Conservation (phyloP, 2,329 filamentous ascomycete genomes). For the Aspergillus melleus region DNA sequence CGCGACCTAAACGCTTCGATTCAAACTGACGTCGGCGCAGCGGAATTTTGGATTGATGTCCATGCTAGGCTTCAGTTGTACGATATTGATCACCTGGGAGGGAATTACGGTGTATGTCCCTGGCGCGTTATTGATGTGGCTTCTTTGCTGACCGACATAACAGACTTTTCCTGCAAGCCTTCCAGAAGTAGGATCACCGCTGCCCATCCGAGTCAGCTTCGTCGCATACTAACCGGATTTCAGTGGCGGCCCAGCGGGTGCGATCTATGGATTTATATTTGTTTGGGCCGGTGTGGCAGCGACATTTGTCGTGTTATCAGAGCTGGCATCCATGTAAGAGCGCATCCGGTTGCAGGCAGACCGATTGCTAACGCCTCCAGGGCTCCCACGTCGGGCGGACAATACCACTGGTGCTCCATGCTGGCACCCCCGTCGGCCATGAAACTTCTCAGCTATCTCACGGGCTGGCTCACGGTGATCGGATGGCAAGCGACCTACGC, state of each 20-base stretch:
- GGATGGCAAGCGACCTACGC: conserved; percentile 48
- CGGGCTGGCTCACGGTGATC: conserved; percentile 43
- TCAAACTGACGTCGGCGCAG: conserved; percentile 18
- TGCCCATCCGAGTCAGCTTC: neutral
- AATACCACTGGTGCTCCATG: conserved; percentile 45
- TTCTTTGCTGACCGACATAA: neutral
- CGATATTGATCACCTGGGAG: conserved; percentile 44
- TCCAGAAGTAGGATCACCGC: conserved; percentile 19
- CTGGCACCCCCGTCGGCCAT: conserved; percentile 37
- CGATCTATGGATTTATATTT: conserved; percentile 35
- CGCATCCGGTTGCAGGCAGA: neutral
- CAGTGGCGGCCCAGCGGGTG: conserved; percentile 35
- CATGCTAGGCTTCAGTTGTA: conserved; percentile 42
- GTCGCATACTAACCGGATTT: conserved; percentile 1
- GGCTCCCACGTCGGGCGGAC: conserved; percentile 25
- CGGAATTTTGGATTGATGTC: conserved; percentile 43
- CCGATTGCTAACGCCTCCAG: neutral
- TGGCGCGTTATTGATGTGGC: neutral
- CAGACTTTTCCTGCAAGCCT: conserved; percentile 22
- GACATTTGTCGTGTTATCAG: conserved; percentile 29
- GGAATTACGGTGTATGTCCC: conserved; percentile 36
- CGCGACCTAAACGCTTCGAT: neutral
- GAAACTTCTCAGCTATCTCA: conserved; percentile 41
- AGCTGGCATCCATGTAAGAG: conserved; percentile 35
- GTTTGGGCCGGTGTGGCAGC: conserved; percentile 31